A percentile compares a stretch with the other conserved stretches of the same genome.
Evolutionary conservation across 139 green algal genomes (phyloP).

Genomic region (Trebouxia sp.): DNA sequence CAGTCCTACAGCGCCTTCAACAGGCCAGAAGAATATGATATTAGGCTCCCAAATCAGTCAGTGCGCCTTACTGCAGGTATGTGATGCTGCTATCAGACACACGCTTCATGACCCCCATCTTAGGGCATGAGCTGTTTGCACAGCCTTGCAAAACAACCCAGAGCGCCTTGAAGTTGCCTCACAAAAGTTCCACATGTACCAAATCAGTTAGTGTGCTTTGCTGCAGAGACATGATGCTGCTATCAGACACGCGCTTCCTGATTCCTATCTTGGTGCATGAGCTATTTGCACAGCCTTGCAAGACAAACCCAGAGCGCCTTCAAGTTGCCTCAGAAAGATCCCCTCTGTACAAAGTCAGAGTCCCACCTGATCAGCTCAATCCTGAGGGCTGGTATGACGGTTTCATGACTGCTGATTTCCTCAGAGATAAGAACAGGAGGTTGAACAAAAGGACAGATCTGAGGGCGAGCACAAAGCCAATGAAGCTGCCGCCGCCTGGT

Average conservation of each 20-base stretch:
- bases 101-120: too few species aligned
- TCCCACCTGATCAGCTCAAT: conserved; percentile 82
- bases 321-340: too few species aligned
- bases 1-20: too few species aligned
- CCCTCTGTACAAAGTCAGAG: conserved; percentile 36
- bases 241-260: conserved; percentile 23
- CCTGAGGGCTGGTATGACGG: conserved; percentile 61
- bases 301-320: neutral
- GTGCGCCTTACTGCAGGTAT: too few species aligned
- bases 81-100: too few species aligned
- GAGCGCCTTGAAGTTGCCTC: too few species aligned
- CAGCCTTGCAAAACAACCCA: too few species aligned
- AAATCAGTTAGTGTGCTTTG: neutral
- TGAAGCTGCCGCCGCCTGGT: too few species aligned
- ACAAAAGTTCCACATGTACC: too few species aligned
- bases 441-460: neutral
- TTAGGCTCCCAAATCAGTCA: too few species aligned
- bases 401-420: conserved; percentile 41
- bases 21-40: too few species aligned
- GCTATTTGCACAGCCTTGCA: neutral
- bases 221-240: conserved; percentile 21
- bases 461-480: neutral
- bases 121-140: too few species aligned
- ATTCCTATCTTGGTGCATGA: conserved; percentile 20
- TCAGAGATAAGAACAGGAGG: conserved; percentile 30